Evolutionary conservation across 1,139 yeast species (phyloP).

Genomic region (Pichia sp.): DNA sequence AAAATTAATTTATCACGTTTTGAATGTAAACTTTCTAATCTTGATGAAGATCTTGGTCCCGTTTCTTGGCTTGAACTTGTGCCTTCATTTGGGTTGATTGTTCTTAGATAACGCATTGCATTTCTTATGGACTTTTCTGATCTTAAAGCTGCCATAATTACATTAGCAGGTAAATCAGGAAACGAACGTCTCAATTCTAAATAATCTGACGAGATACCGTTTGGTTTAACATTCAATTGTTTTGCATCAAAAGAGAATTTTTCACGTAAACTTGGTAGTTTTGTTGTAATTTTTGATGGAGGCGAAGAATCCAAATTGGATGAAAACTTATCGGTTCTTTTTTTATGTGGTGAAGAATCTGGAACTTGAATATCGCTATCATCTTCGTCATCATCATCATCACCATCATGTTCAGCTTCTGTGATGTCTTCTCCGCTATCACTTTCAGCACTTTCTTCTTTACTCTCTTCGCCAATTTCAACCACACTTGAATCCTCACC

Average conservation of each 20-base stretch:
- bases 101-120: constrained; percentile 42
- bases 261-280: constrained; percentile 12
- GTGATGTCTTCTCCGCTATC: background rate
- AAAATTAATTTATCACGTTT: constrained; percentile 12
- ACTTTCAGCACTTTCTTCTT: background rate
- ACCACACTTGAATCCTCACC: background rate
- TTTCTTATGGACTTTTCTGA: constrained; percentile 52
- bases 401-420: background rate
- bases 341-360: constrained; percentile 37
- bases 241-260: constrained; percentile 4
- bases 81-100: constrained; percentile 12
- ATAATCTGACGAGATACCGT: constrained; percentile 27
- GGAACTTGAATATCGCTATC: constrained; percentile 37
- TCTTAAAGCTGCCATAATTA: constrained; percentile 56
- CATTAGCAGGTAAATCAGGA: constrained; percentile 41
- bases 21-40: constrained; percentile 3
- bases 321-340: background rate
- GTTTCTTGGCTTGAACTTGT: background rate
- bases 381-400: constrained; percentile 1
- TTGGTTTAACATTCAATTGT: background rate
- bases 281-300: constrained; percentile 12
- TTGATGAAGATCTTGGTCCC: background rate
- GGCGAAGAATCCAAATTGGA: constrained; percentile 24
- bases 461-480: background rate
- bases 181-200: constrained; percentile 44